Evolutionary conservation across 768 basidiomycete species (phyloP), one percentile per base, ranked within the genome.

Genomic region (Trametes meyenii): DNA sequence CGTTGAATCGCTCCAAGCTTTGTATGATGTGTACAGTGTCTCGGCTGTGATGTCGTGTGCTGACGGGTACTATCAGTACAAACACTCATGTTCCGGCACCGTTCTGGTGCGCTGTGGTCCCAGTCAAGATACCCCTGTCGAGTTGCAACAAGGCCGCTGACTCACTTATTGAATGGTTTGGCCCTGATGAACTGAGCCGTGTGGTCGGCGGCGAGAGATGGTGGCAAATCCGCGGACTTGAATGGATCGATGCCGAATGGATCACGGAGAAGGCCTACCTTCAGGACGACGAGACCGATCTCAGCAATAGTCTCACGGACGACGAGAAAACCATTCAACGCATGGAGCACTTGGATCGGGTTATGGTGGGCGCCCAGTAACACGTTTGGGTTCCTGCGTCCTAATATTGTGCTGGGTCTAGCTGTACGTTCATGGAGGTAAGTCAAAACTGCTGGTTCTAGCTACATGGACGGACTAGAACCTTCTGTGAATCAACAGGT

Each of bases 141-240:
- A 75, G 79, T 2, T 88, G 89, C 70, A 84, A 85, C 62, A 69
- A 72, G 14, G 83, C 88, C 2, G 88, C 89, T n/a, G 85, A 87
- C 55, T 63, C 79, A n/a, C 76, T 93, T 21, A 84, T 89, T 44
- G 74, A 84, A 53, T 89, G 86, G 77, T 85, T 92, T 55, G 88
- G 89, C 1, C 85, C 88, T 0, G 84, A 89, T 35, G 84, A 87
- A 62, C 80, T 91, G 29, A 81, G 83, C 68, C 72, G 78, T 29
- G 82, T 90, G 14, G 86, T 89, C 11, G 92, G 92, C 26, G 92
- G 90, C 2, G 83, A 84, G 58, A 79, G 85, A 58, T 94, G 90
- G 92, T 92, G 90, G 92, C 90, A 92, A 73, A 85, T 91, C 35
- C 80, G 89, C 42, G 87, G 87, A 7, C 74, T 89, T 33, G 81